Percentiles rank a stretch among this genome's conserved stretches.
Conservation (phyloP, 2,329 filamentous ascomycete species). For the Paraconiothyrium brasiliense region DNA sequence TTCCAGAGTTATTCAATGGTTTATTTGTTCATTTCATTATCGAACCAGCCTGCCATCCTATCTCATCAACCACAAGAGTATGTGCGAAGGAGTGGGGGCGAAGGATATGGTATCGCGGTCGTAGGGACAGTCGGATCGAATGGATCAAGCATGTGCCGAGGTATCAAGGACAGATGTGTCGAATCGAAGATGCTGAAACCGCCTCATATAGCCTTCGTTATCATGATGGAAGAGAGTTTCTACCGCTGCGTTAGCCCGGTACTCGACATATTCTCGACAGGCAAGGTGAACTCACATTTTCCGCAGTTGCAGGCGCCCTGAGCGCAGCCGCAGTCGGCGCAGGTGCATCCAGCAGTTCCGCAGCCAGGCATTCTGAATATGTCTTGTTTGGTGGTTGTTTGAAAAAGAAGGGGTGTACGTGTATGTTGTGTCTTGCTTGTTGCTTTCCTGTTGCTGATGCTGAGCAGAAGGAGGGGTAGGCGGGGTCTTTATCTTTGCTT, state of each 20-base stretch:
- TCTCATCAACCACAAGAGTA: conserved; percentile 7
- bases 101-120: conserved; percentile 13
- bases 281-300: conserved; percentile 25
- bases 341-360: conserved; percentile 40
- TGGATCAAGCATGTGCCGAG: neutral
- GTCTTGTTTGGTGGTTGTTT: conserved; percentile 2
- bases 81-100: conserved; percentile 21
- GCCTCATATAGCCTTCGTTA: neutral
- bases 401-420: conserved; percentile 8
- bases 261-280: neutral
- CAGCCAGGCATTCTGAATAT: conserved; percentile 37
- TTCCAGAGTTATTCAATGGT: neutral
- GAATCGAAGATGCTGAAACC: conserved; percentile 7
- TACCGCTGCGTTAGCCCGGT: neutral
- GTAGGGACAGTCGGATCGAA: conserved; percentile 22
- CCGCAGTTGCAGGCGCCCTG: conserved; percentile 42
- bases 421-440: neutral
- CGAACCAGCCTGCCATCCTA: conserved; percentile 1
- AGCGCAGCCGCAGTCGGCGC: conserved; percentile 41
- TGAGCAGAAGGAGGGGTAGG: conserved; percentile 15
- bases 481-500: conserved; percentile 20
- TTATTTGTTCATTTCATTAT: neutral
- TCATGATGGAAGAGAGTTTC: neutral
- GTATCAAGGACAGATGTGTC: conserved; percentile 8
- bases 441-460: neutral